These are phyloP conservation scores for Rubus idaeus DNA, from an alignment of 306 rosid genomes.

Conservation along the genomic window DNA sequence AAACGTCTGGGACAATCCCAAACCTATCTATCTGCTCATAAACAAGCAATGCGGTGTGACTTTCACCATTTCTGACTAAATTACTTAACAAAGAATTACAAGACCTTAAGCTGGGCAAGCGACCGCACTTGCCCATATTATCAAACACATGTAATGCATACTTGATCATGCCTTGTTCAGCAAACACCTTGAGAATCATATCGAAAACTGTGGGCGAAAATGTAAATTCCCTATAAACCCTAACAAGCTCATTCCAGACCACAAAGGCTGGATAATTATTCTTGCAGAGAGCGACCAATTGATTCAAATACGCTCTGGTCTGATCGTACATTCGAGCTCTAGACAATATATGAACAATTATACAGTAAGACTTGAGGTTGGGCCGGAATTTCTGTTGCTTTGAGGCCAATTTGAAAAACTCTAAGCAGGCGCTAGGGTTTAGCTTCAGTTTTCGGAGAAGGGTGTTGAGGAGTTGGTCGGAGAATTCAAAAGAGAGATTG, in stretches of 20 bases:
- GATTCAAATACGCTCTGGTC: constrained; percentile 45
- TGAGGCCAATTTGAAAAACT: constrained; percentile 55
- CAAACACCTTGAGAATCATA: constrained; percentile 60
- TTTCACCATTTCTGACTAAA: constrained; percentile 50
- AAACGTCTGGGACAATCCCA: constrained; percentile 64
- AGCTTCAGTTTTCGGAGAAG: constrained; percentile 67
- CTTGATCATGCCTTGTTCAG: constrained; percentile 58
- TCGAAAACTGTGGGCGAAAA: constrained; percentile 67
- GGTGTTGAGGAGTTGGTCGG: constrained; percentile 65
- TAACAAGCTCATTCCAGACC: constrained; percentile 49
- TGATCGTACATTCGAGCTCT: constrained; percentile 61
- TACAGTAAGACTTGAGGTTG: constrained; percentile 50
- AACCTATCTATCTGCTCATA: constrained; percentile 54
- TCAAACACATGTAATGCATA: constrained; percentile 75
- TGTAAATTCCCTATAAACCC: constrained; percentile 42
- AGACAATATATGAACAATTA: constrained; percentile 65
- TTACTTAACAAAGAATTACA: constrained; percentile 68
- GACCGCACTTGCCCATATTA: constrained; percentile 54
- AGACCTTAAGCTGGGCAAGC: constrained; percentile 64
- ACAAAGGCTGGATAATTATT: constrained; percentile 37
- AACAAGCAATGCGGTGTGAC: constrained; percentile 39
- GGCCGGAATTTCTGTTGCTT: constrained; percentile 62
- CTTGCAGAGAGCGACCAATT: constrained; percentile 44
- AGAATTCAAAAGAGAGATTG: constrained; percentile 47
- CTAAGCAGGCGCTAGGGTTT: constrained; percentile 57